These are phyloP conservation scores for Backusella sp. DNA, from an alignment of 192 early-diverging fungal genomes.

Conservation along the genomic window DNA sequence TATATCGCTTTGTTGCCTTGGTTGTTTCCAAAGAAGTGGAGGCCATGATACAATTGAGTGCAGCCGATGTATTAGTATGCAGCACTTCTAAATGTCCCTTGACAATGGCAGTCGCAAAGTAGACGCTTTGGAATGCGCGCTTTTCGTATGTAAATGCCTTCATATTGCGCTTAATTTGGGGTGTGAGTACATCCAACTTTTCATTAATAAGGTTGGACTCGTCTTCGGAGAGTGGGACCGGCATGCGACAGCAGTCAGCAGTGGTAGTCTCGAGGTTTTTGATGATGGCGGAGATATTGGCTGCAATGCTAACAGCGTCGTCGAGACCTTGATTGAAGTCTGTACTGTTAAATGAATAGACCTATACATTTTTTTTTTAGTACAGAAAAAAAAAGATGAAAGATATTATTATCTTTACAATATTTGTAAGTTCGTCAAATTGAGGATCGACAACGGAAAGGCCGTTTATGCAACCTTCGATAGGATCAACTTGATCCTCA, in stretches of 20 bases:
- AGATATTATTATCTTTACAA: not conserved
- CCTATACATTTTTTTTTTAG: not conserved
- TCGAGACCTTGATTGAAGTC: not conserved
- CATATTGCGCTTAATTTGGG: not conserved
- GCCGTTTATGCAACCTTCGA: not conserved
- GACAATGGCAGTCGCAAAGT: not conserved
- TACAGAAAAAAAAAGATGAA: not conserved
- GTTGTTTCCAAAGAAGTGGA: not conserved
- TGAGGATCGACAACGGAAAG: not conserved
- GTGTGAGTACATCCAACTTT: not conserved
- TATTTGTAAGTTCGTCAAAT: not conserved
- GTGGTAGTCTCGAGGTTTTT: not conserved
- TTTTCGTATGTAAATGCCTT: constrained; percentile 3
- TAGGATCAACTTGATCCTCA: not conserved
- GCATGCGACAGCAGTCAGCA: not conserved
- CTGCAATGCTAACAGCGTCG: not conserved
- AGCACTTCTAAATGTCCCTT: not conserved
- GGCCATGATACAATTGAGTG: not conserved
- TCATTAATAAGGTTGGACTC: not conserved
- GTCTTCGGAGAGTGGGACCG: not conserved
- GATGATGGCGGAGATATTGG: not conserved
- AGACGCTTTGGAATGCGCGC: not conserved
- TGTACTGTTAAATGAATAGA: not conserved
- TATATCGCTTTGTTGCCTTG: not conserved
- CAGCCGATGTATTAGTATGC: not conserved